These are phyloP conservation scores for Colletotrichum magnum DNA, from an alignment of 2,329 filamentous ascomycete genomes.

Conservation along the genomic window DNA sequence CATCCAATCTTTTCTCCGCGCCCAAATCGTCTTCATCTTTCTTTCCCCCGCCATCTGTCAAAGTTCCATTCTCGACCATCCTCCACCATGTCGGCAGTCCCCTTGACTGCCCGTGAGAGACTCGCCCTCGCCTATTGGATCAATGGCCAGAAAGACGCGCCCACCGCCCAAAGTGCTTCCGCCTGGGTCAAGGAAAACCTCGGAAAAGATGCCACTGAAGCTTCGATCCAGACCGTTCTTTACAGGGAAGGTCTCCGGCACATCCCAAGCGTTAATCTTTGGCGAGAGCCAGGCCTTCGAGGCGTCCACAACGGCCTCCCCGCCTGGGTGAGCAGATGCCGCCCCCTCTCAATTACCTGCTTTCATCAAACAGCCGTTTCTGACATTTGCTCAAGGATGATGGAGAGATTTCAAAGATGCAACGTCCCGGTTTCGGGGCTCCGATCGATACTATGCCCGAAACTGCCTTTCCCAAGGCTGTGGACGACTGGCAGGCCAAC, in stretches of 20 bases:
- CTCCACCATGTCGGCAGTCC: background rate
- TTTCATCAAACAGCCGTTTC: background rate
- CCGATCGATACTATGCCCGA: background rate
- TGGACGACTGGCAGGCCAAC: slow-evolving; percentile 13
- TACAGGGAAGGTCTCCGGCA: background rate
- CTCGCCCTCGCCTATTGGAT: slow-evolving; percentile 20
- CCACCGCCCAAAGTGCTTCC: slow-evolving; percentile 12
- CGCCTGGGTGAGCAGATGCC: background rate
- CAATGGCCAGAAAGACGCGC: slow-evolving; percentile 2
- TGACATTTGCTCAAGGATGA: background rate
- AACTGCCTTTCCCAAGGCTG: slow-evolving; percentile 11
- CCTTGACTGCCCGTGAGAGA: slow-evolving; percentile 19
- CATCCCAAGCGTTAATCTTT: no score
- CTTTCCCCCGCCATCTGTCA: no score
- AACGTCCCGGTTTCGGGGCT: slow-evolving; percentile 28
- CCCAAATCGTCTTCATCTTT: no score
- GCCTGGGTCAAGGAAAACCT: slow-evolving; percentile 18
- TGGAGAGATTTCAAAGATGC: background rate
- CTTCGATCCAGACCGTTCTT: background rate
- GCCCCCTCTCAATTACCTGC: background rate
- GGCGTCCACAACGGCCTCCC: background rate
- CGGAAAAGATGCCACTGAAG: slow-evolving; percentile 19
- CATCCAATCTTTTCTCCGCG: no score
- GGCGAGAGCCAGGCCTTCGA: no score
- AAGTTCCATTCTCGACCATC: background rate